These are phyloP conservation scores for Coemansia sp. DNA, from an alignment of 192 early-diverging fungal genomes.

Conservation along the genomic window DNA sequence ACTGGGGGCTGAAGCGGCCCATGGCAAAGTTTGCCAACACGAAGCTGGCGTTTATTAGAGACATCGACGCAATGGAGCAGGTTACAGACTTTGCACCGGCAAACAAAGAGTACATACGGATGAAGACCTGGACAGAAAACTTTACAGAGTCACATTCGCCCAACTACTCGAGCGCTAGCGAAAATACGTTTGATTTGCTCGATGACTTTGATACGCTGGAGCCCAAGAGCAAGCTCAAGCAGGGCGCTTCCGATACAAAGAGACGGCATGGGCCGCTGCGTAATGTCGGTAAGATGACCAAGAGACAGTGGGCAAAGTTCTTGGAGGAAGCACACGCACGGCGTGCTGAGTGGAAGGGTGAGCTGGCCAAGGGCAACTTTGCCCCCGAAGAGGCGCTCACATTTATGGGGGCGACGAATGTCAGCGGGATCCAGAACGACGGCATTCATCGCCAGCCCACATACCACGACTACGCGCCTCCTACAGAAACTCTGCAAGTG, in stretches of 20 bases:
- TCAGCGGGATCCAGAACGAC: constrained; percentile 26
- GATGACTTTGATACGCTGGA: neutral
- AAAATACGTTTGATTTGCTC: neutral
- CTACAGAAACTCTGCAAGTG: constrained; percentile 46
- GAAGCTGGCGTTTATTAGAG: constrained; percentile 53
- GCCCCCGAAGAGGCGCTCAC: constrained; percentile 35
- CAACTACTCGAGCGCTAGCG: neutral
- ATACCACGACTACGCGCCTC: constrained; percentile 53
- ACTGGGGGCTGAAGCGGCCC: constrained; percentile 76
- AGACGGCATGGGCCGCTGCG: constrained; percentile 20
- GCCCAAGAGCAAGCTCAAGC: neutral
- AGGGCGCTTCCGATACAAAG: no score
- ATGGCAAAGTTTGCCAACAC: constrained; percentile 66
- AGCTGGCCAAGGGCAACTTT: constrained; percentile 38
- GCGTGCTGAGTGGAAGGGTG: constrained; percentile 55
- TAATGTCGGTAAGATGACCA: constrained; percentile 60
- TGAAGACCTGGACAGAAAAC: constrained; percentile 71
- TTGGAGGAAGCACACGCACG: constrained; percentile 56
- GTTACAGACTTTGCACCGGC: constrained; percentile 65
- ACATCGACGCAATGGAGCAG: constrained; percentile 71
- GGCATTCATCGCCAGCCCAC: constrained; percentile 54
- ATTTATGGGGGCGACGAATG: constrained; percentile 46
- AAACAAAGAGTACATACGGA: constrained; percentile 56
- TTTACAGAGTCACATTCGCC: constrained; percentile 63
- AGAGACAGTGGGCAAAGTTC: constrained; percentile 60